Base-by-base conservation (phyloP, 2,329 filamentous ascomycete genomes). In the Aureobasidium leucospermi region DNA sequence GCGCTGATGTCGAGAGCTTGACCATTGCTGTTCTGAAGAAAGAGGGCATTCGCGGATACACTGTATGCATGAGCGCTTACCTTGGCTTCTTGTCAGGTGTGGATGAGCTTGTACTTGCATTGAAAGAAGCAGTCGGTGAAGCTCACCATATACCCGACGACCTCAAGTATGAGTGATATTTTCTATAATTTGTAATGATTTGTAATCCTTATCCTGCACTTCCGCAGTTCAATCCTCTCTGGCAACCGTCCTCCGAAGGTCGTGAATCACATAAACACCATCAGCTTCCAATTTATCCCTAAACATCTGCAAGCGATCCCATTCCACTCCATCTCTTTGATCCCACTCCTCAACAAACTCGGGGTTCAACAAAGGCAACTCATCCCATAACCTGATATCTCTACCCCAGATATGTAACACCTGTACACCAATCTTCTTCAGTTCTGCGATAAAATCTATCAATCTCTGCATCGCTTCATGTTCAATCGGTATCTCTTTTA, bases 81-180 rank as follows among this genome's bases (percentile, higher is more conserved):
- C 60, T 61, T 8, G 60, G 52, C 1, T 58, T 61, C 38, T 23
- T 61, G 19, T 58, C 52, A 4, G 52, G 52, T 16, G 32, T 57
- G 15, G 60, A 61, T n/a, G 60, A 61, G 38, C 39, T 61, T 23
- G 60, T 61, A 3, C 41, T 61, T 1, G 47, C 46, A 11, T 13
- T 61, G 31, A 61, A 61, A 46, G 45, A 49, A 16, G 53, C 53
- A 5, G 38, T 58, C 4, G 60, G 60, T 3, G 60, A 61, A 46
- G 43, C 52, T 6, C 53, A 61, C 53, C 51, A 61, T 19, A 38
- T 61, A n/a, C 60, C 60, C 23, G 60, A 61, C 19, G 53, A 61
- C 41, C 38, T 61, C 6, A 51, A 51, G 15, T 34, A 38, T n/a
- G 47, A 32, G 28, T 51, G 19, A 28, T 39, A 15, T 15, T 3